A percentile compares a stretch with the other conserved stretches of the same genome.
phyloP scores from a whole-genome alignment of 225 moss, liverwort and hornwort genomes.

The Bryoerythrophyllum caledonicum region DNA sequence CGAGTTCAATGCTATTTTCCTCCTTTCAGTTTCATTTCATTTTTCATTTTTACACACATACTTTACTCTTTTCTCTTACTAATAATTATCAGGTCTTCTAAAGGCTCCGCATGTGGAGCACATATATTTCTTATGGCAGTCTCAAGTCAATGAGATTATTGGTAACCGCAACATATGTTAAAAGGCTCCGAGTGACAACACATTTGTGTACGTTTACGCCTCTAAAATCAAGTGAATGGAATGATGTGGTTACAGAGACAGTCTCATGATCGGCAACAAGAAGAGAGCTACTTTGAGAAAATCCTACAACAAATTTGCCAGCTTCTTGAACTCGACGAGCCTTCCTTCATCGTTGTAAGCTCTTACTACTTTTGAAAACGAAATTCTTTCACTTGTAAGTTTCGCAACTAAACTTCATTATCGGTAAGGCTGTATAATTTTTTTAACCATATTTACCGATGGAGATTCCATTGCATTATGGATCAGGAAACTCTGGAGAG shows the following conservation, averaged over 20 bases:
- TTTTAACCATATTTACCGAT: neutral
- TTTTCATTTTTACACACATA: neutral
- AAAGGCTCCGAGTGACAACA: neutral
- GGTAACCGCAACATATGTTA: neutral
- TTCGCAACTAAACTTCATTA: neutral
- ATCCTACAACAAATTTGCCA: constrained; percentile 50
- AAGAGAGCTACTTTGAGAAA: constrained; percentile 40
- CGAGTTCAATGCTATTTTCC: neutral
- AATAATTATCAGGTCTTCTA: neutral
- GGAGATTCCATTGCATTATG: constrained; percentile 13
- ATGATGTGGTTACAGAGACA: constrained; percentile 33
- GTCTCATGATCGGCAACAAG: constrained; percentile 19
- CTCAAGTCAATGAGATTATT: constrained; percentile 4
- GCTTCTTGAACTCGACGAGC: constrained; percentile 60
- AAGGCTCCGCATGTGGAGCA: constrained; percentile 3
- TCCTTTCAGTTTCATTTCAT: neutral
- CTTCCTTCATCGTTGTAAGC: constrained; percentile 51
- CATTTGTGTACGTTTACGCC: neutral
- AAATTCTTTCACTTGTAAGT: neutral
- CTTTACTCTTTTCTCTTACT: neutral
- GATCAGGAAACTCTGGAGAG: constrained; percentile 82
- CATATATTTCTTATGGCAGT: neutral
- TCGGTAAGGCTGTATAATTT: neutral
- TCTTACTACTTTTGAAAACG: neutral
- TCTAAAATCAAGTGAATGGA: neutral